Evolutionary conservation across 2,329 filamentous ascomycete species (phyloP), one percentile per base, ranked within the genome.

Genomic region (Colletotrichum horii): DNA sequence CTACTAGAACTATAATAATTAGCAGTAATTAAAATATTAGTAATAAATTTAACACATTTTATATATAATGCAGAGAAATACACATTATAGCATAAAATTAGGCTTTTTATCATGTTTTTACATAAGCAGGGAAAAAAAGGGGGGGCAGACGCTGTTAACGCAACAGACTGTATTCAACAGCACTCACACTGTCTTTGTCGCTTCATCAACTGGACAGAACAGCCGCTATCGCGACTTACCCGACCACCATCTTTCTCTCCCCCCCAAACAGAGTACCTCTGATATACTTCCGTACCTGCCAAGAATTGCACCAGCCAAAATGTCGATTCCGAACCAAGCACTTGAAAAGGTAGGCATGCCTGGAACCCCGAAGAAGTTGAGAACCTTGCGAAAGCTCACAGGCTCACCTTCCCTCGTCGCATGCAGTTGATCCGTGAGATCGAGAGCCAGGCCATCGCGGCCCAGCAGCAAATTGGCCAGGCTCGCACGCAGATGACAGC

Each of bases 281-380:
- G 22, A 58, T 15, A 58, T 28, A 58, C 24, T 58, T 15, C 22
- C 55, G 28, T 56, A 22, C 26, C 22, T 34, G 24, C 16, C 16
- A 48, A 52, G 28, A 36, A 36, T 36, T n/a, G 24, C n/a, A 22
- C 14, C 15, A 32, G 58, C 19, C 81, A 90, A 80, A 67, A 98
- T 98, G 96, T 95, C 96, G 70, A 97, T 98, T 80, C 94, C 96
- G 70, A 98, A 97, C 82, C 95, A 98, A 87, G 96, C 96, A 75
- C 89, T 98, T 78, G 95, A 98, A 84, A 98, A 98, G 93, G 96
- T 96, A 83, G 77, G 26, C 11, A 61, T 32, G 8, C 30, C 58
- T 32, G 12, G 28, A 61, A 28, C 43, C 43, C 43, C 43, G n/a
- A 48, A 22, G n/a, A 48, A 48, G n/a, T 6, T 48, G n/a, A 22